Evolutionary conservation across 805 yeast genomes (phyloP).

Genomic region (Metschnikowia bowlesiae): DNA sequence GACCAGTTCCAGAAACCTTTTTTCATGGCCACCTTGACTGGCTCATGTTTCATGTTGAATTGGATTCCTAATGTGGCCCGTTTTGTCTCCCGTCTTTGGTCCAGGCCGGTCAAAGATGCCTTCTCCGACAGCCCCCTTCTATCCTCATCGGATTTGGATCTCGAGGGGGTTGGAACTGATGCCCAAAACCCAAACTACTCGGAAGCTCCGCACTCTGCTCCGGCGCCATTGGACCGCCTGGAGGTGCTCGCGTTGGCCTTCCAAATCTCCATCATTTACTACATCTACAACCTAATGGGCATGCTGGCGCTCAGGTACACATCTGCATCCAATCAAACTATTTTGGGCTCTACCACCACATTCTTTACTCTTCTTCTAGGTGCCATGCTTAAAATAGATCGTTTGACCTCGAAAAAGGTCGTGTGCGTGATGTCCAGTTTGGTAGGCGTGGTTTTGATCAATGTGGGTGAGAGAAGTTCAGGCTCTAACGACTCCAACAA

Average conservation of each 20-base stretch:
- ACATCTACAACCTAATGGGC: constrained; percentile 35
- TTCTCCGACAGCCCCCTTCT: constrained; percentile 12
- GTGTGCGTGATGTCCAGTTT: constrained; percentile 43
- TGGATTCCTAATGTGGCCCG: constrained; percentile 34
- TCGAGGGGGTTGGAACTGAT: neutral
- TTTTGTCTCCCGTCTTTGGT: neutral
- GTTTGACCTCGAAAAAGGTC: constrained; percentile 37
- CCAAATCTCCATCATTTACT: constrained; percentile 41
- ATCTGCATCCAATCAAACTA: constrained; percentile 50
- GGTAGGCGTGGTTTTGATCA: constrained; percentile 44
- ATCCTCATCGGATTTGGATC: constrained; percentile 12
- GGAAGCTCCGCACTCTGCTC: neutral
- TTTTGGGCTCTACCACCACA: constrained; percentile 48
- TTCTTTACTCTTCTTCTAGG: constrained; percentile 48
- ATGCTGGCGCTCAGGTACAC: constrained; percentile 45
- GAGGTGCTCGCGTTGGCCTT: constrained; percentile 36
- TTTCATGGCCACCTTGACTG: constrained; percentile 45
- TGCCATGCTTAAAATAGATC: constrained; percentile 36
- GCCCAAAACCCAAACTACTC: neutral
- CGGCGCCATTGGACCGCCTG: constrained; percentile 17
- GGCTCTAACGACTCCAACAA: constrained; percentile 14
- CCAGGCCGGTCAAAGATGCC: constrained; percentile 11
- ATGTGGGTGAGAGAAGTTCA: constrained; percentile 18
- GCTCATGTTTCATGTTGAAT: constrained; percentile 44
- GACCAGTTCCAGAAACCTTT: constrained; percentile 47